phyloP scores from a whole-genome alignment of 2,329 filamentous ascomycete species.

The Plenodomus biglobosus region DNA sequence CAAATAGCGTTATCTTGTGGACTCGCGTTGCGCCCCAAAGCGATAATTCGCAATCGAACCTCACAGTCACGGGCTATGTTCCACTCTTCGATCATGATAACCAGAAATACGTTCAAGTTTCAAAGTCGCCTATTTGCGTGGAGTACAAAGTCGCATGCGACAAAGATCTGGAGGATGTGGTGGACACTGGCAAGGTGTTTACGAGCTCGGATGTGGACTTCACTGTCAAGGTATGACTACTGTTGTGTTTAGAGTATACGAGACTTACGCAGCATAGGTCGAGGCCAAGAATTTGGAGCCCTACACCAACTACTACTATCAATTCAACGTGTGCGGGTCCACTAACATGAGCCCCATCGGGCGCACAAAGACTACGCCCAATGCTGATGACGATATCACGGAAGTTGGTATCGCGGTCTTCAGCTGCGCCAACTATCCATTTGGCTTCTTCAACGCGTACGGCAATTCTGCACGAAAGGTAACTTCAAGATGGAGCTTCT shows the following conservation, averaged over 20 bases:
- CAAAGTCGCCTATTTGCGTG: slow-evolving; percentile 66
- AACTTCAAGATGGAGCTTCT: neutral
- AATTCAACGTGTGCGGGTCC: slow-evolving; percentile 68
- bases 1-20: slow-evolving; percentile 42
- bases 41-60: slow-evolving; percentile 47
- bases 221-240: slow-evolving; percentile 62
- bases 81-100: slow-evolving; percentile 57
- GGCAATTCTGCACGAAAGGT: slow-evolving; percentile 44
- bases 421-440: slow-evolving; percentile 62
- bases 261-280: slow-evolving; percentile 49
- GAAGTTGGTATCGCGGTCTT: slow-evolving; percentile 67
- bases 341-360: slow-evolving; percentile 64
- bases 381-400: slow-evolving; percentile 57
- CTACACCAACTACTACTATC: slow-evolving; percentile 69
- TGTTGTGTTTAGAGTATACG: neutral
- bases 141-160: slow-evolving; percentile 62
- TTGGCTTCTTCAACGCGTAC: slow-evolving; percentile 54
- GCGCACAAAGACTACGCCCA: slow-evolving; percentile 69
- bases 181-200: slow-evolving; percentile 62
- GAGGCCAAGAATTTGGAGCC: slow-evolving; percentile 65
- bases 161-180: slow-evolving; percentile 50
- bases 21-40: slow-evolving; percentile 41
- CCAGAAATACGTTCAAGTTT: slow-evolving; percentile 55
- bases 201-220: slow-evolving; percentile 76
- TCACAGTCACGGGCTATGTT: slow-evolving; percentile 59